A percentile compares a stretch with the other conserved stretches of the same genome.
Evolutionary conservation across 2,329 filamentous ascomycete genomes (phyloP).

Genomic region (Stachybotrys chartarum): DNA sequence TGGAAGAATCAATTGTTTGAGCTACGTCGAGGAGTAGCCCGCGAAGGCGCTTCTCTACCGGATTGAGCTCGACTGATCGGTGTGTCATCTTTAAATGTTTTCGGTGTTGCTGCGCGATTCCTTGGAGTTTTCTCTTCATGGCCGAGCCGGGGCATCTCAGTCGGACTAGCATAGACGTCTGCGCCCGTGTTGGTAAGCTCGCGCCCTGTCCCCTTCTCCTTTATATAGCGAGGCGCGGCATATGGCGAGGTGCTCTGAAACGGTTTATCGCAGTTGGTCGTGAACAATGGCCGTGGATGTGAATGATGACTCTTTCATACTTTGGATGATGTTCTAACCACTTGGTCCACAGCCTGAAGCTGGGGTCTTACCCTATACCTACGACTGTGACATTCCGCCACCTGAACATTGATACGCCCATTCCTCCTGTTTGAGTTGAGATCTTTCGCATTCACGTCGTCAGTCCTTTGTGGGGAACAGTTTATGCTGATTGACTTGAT

Average conservation of each 20-base stretch:
- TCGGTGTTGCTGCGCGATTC: slow-evolving; percentile 14
- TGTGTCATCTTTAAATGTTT: slow-evolving; percentile 1
- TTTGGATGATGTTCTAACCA: no score
- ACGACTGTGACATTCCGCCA: no score
- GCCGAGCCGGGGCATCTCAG: slow-evolving; percentile 12
- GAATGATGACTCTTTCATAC: no score
- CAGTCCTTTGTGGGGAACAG: no score
- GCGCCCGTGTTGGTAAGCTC: not conserved
- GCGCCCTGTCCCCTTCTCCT: not conserved
- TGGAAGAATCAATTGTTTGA: slow-evolving; percentile 44
- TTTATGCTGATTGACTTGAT: no score
- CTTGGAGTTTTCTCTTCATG: slow-evolving; percentile 28
- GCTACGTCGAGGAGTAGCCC: slow-evolving; percentile 79
- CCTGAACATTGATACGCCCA: no score
- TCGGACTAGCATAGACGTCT: slow-evolving; percentile 12
- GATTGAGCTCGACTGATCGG: slow-evolving; percentile 48
- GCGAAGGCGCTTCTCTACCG: slow-evolving; percentile 65
- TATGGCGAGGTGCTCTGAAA: not conserved
- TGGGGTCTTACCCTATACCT: no score
- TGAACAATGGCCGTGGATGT: no score
- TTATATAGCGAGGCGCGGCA: not conserved
- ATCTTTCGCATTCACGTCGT: no score
- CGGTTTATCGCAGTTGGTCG: no score
- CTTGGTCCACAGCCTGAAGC: no score
- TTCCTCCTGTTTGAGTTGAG: no score